Conservation (phyloP, 192 early-diverging fungal species). For the Oehlia diaphana region DNA sequence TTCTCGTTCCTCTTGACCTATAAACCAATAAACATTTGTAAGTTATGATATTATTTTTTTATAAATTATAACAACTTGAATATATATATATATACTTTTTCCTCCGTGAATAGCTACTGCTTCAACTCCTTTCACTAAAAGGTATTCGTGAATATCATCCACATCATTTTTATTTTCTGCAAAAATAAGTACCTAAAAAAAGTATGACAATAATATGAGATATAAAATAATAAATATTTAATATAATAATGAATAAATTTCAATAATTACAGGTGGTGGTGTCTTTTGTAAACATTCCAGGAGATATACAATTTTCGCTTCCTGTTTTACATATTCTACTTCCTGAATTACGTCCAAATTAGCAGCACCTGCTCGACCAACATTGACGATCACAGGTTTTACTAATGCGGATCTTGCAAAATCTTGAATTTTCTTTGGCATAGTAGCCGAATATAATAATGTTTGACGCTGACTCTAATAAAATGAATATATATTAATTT, state of each 20-base stretch:
- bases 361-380: constrained; percentile 95
- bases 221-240: too few species aligned
- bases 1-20: constrained; percentile 95
- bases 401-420: constrained; percentile 91
- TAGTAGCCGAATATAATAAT: constrained; percentile 92
- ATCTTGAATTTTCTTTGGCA: constrained; percentile 99
- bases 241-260: neutral
- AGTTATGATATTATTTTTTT: neutral
- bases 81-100: constrained; percentile 64
- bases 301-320: constrained; percentile 92
- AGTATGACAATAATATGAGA: neutral
- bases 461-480: constrained; percentile 86
- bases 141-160: constrained; percentile 97
- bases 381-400: constrained; percentile 91
- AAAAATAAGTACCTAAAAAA: constrained; percentile 80
- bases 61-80: constrained; percentile 6
- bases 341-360: constrained; percentile 97
- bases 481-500: neutral
- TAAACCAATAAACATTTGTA: neutral
- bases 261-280: constrained; percentile 74
- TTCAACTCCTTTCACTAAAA: constrained; percentile 93
- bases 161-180: constrained; percentile 99
- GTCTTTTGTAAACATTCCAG: constrained; percentile 97
- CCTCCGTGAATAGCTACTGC: constrained; percentile 94
- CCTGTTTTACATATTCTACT: constrained; percentile 96